A percentile compares a stretch with the other conserved stretches of the same genome.
These are phyloP conservation scores for Xerocomus tenax DNA, from an alignment of 1,284 basidiomycete genomes.

Conservation along the genomic window DNA sequence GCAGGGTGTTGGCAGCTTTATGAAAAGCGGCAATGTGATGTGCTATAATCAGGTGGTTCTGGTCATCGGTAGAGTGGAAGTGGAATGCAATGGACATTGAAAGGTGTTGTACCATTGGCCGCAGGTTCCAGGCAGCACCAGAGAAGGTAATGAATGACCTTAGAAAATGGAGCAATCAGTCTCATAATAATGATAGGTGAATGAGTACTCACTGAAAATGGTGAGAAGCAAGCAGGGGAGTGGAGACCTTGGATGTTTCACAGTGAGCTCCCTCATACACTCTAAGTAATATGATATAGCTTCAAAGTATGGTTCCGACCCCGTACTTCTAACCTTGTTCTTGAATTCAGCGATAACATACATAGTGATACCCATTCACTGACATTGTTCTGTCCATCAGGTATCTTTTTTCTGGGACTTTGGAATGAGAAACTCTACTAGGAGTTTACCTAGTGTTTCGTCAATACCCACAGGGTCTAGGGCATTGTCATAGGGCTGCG, in stretches of 20 bases:
- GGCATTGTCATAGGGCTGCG: no score
- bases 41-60: background rate
- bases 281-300: slow-evolving; percentile 13
- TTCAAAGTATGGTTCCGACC: slow-evolving; percentile 18
- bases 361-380: background rate
- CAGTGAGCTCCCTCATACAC: background rate
- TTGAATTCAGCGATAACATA: slow-evolving; percentile 1
- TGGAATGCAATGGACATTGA: background rate
- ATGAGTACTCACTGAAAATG: slow-evolving; percentile 2
- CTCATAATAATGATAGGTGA: no score
- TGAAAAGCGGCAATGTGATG: background rate
- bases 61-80: background rate
- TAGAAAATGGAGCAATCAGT: background rate
- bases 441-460: no score
- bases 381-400: background rate
- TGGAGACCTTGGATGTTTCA: background rate
- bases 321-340: background rate
- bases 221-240: slow-evolving; percentile 8
- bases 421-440: no score
- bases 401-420: background rate
- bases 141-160: slow-evolving; percentile 1
- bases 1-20: background rate
- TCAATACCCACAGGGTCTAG: no score
- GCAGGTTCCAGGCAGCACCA: slow-evolving; percentile 5
- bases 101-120: background rate